phyloP scores from a whole-genome alignment of 1,139 yeast species.

The Geotrichum histeridarum region DNA sequence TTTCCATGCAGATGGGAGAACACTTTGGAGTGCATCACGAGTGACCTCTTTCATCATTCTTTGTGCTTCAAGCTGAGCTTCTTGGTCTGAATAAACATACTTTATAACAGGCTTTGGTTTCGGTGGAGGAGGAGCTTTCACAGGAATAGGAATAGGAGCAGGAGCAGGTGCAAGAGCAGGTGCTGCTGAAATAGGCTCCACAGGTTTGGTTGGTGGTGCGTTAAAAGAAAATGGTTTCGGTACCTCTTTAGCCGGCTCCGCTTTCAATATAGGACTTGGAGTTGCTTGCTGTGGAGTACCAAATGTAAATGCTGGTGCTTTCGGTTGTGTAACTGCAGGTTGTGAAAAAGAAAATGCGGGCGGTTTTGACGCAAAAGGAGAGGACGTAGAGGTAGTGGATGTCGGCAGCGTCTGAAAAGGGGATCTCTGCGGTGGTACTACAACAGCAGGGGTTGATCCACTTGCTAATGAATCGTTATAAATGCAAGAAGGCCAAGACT shows the following conservation, averaged over 20 bases:
- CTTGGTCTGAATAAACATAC: constrained; percentile 23
- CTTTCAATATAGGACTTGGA: neutral
- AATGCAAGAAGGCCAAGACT: constrained; percentile 36
- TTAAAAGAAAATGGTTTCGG: neutral
- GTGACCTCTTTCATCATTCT: constrained; percentile 8
- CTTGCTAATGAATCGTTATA: constrained; percentile 37
- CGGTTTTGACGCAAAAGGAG: neutral
- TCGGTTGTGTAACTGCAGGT: neutral
- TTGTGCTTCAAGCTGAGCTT: constrained; percentile 9
- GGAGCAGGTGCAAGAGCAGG: no score
- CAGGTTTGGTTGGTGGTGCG: neutral
- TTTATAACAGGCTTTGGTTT: constrained; percentile 10
- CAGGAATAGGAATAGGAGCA: neutral
- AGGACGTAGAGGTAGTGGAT: neutral
- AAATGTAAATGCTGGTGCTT: constrained; percentile 7
- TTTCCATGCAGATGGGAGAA: constrained; percentile 12
- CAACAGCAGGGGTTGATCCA: neutral
- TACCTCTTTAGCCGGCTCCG: neutral
- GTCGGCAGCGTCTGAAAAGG: constrained; percentile 4
- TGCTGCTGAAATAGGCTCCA: neutral
- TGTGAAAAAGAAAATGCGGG: neutral
- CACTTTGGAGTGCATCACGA: neutral
- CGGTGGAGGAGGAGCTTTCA: constrained; percentile 7
- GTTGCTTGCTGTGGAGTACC: neutral
- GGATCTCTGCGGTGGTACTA: neutral